Conservation (phyloP, 2,329 filamentous ascomycete genomes). For the Ascochyta koolunga region DNA sequence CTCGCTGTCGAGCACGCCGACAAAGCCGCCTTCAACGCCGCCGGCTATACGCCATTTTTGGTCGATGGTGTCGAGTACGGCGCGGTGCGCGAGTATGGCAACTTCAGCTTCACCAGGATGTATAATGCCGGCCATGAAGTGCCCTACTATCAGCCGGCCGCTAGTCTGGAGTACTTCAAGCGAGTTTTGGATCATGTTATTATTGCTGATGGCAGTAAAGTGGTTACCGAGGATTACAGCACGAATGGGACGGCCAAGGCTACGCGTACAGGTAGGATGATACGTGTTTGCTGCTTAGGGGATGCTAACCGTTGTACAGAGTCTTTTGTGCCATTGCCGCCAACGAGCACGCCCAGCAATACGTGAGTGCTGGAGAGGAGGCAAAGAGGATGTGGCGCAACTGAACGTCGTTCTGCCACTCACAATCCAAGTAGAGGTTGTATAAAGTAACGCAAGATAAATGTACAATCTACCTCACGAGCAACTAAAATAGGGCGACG, state of each 20-base stretch:
- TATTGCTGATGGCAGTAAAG: slow-evolving; percentile 38
- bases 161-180: slow-evolving; percentile 39
- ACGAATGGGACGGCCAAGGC: slow-evolving; percentile 41
- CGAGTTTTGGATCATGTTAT: slow-evolving; percentile 33
- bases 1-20: slow-evolving; percentile 60
- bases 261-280: slow-evolving; percentile 31
- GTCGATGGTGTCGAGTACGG: slow-evolving; percentile 50
- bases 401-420: background rate
- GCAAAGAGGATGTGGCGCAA: no score
- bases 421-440: no score
- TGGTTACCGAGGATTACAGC: slow-evolving; percentile 35
- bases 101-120: slow-evolving; percentile 49
- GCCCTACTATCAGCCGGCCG: slow-evolving; percentile 50
- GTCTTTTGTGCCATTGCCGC: slow-evolving; percentile 35
- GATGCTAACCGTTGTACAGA: slow-evolving; percentile 10
- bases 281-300: background rate
- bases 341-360: slow-evolving; percentile 29
- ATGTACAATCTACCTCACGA: no score
- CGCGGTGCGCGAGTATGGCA: slow-evolving; percentile 49
- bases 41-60: slow-evolving; percentile 73
- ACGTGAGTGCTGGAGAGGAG: slow-evolving; percentile 3
- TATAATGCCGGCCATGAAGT: slow-evolving; percentile 53
- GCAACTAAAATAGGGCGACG: no score
- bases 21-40: slow-evolving; percentile 61
- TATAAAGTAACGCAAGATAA: no score